Evolutionary conservation across 306 rosid species (phyloP), one percentile per base, ranked within the genome.

Genomic region (Malus fusca): DNA sequence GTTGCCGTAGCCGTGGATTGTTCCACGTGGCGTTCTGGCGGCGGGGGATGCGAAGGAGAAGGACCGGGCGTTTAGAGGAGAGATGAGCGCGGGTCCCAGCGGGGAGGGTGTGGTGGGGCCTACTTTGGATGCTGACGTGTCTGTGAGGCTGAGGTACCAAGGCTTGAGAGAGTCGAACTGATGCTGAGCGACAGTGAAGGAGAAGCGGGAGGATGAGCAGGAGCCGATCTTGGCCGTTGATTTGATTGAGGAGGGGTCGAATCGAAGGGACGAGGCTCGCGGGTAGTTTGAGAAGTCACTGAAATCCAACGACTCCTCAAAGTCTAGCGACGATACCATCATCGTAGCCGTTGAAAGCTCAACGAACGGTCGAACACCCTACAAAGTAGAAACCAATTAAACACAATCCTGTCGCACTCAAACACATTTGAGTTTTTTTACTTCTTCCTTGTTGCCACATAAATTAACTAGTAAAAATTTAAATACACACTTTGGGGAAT

Each of bases 301-400:
- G 74, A 90, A 90, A 40, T 92, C 96, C 53, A 89, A 68, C 0
- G 96, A 82, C 35, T 92, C 97, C 70, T 92, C 99, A 35, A 90
- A 95, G 75, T 92, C 99, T 5, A 92, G 74, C 3, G 99, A 95
- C 21, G 97, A 95, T 0, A 92, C 88, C 55, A 90, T 79, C 78
- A 76, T 87, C 63, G 91, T 87, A 6, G 73, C 85, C 82, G 91
- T 43, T 52, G 99, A 92, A 25, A 92, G 71, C 75, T 95, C 99
- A 22, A 95, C 93, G 46, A 95, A 95, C 33, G 99, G 90, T 18
- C 92, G 78, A 33, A 90, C 97, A 10, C 99, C 99, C 99, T 95
- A 79, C 84, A 84, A 63, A 30, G 18, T 4, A 46, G 6, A 48
- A 68, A 31, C 40, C 72, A 62, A 22, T 17, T 2, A 74, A 74